These are phyloP conservation scores for Ophiocordyceps camponoti-saundersi DNA, from an alignment of 2,329 filamentous ascomycete genomes.

Conservation along the genomic window DNA sequence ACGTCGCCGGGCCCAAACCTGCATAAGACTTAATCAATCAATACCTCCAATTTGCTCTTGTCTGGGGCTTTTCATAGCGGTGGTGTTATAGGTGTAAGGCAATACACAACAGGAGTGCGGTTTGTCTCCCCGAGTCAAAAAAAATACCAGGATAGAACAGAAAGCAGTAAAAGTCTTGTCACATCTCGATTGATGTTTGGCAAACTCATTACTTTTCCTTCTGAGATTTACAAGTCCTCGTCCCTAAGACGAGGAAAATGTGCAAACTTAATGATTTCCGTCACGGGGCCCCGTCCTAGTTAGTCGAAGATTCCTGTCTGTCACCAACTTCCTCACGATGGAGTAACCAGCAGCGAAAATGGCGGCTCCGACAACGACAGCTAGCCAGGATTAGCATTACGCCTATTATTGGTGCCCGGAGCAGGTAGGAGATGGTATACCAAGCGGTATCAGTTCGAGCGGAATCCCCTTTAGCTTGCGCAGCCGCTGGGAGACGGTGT, in stretches of 20 bases:
- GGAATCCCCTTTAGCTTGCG: conserved; percentile 81
- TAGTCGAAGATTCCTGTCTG: conserved; percentile 87
- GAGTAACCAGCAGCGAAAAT: conserved; percentile 72
- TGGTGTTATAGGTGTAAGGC: conserved; percentile 26
- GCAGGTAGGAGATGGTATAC: conserved; percentile 29
- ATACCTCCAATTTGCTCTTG: background rate
- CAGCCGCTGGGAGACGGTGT: conserved; percentile 92
- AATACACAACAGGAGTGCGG: conserved; percentile 2
- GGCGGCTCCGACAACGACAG: conserved; percentile 75
- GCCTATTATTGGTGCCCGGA: background rate
- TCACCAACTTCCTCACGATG: conserved; percentile 60
- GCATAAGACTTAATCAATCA: conserved; percentile 27
- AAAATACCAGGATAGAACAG: background rate
- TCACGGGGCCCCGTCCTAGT: conserved; percentile 42
- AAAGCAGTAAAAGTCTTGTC: background rate
- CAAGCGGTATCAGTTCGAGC: conserved; percentile 84
- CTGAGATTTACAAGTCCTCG: conserved; percentile 5
- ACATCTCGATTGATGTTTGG: background rate
- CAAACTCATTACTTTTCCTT: background rate
- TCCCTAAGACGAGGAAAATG: background rate
- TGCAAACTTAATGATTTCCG: conserved; percentile 18
- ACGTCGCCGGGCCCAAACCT: conserved; percentile 81
- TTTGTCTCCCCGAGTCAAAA: background rate
- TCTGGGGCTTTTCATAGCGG: conserved; percentile 23
- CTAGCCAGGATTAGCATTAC: conserved; percentile 23